Evolutionary conservation across 2,329 filamentous ascomycete genomes (phyloP).

Genomic region (Ceratocystis papillata): DNA sequence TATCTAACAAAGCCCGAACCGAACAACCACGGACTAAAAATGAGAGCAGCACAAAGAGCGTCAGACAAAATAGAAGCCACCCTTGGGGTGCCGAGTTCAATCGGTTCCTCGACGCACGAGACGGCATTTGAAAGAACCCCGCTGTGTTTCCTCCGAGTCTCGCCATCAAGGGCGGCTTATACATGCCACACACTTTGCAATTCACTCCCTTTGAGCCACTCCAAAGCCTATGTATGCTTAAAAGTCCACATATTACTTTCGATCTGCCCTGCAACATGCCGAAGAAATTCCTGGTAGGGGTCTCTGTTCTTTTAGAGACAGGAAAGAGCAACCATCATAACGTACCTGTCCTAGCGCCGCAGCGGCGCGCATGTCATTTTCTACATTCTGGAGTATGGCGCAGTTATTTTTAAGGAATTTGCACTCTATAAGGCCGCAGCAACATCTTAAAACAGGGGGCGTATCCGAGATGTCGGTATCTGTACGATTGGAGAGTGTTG

Average conservation of each 20-base stretch:
- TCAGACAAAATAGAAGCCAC: not conserved
- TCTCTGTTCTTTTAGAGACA: not conserved
- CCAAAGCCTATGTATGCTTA: constrained; percentile 13
- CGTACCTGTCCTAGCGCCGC: constrained; percentile 86
- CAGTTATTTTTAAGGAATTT: constrained; percentile 72
- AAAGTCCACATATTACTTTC: constrained; percentile 12
- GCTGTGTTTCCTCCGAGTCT: not conserved
- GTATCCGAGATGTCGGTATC: constrained; percentile 24
- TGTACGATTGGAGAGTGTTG: not conserved
- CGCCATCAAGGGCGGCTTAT: not conserved
- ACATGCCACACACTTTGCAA: constrained; percentile 15
- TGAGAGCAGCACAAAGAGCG: not conserved
- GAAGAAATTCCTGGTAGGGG: not conserved
- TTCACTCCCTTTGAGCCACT: constrained; percentile 4
- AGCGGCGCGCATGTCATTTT: constrained; percentile 77
- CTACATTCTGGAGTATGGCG: constrained; percentile 64
- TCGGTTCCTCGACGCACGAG: no score
- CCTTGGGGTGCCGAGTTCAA: no score
- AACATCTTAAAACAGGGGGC: constrained; percentile 50
- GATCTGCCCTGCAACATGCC: constrained; percentile 5
- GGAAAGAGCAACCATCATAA: constrained; percentile 27
- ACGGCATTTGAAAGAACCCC: not conserved
- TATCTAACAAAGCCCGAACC: not conserved
- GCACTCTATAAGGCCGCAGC: constrained; percentile 74
- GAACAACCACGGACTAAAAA: not conserved